Base-by-base conservation (phyloP, 495 filamentous ascomycete species). In the Xylaria intraflava region DNA sequence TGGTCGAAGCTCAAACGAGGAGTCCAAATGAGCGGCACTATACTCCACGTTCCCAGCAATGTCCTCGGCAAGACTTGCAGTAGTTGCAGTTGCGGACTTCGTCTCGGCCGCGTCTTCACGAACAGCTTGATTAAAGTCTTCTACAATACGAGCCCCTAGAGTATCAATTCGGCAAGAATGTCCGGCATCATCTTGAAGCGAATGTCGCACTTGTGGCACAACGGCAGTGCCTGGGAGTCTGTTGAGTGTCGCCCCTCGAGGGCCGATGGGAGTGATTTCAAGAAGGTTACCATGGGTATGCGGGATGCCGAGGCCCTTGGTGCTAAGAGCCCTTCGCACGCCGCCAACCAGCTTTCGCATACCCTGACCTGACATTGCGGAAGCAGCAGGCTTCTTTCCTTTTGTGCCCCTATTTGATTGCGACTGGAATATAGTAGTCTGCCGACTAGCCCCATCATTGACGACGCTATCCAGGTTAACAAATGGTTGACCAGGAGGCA, bases 301-400 rank as follows among this genome's bases (percentile, higher is more conserved):
- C 8, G 74, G 72, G 62, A 58, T 68, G 60, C 57, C 78, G 68
- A 65, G 69, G 6, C 68, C 75, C 30, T 82, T 86, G 36, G 80
- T 88, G 59, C 90, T 88, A 44, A 96, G 67, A n/a, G 84, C 92
- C 31, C 92, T 87, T 39, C 88, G 85, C 30, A 97, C 88, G 55
- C 86, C 90, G 0, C 91, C 91, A 41, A 98, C 76, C 2, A 97
- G 74, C 57, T 83, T 93, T 67, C 84, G 89, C 75, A 97, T 85
- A 1, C 89, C 87, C 42, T 73, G 76, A 1, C 77, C 71, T 6
- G 78, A 78, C 77, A 79, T 78, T 56, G 74, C 74, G 19, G 72
- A 78, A 6, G 72, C 76, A 20, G 65, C 68, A 19, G 54, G 43
- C 55, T 69, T 73, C 35, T 36, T 43, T 48, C 65, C 69, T 51